Evolutionary conservation across 345 rosid genomes (phyloP).

Genomic region (Camelina neglecta): DNA sequence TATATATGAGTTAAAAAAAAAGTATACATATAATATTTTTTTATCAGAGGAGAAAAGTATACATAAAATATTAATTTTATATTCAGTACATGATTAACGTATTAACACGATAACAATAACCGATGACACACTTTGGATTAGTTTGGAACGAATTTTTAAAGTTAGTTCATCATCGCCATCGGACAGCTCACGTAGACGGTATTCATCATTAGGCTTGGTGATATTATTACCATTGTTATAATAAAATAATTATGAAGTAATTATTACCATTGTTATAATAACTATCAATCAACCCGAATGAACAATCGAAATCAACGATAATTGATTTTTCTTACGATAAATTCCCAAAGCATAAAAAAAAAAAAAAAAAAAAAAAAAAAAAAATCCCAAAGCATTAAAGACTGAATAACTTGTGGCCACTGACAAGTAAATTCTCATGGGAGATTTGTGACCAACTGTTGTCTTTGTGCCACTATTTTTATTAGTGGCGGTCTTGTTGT

Average conservation of each 20-base stretch:
- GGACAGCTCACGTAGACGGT: background rate
- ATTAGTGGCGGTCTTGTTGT: background rate
- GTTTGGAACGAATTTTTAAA: background rate
- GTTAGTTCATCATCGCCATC: background rate
- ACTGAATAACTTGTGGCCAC: background rate
- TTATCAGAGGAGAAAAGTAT: too few relatives aligned
- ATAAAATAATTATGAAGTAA: too few relatives aligned
- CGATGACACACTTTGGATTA: background rate
- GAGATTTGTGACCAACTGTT: background rate
- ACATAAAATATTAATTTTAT: background rate
- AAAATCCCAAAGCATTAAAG: too few relatives aligned
- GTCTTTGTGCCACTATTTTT: background rate
- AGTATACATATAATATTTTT: too few relatives aligned
- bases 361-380: too few relatives aligned
- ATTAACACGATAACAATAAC: background rate
- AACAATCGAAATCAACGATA: background rate
- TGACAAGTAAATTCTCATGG: background rate
- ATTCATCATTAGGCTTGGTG: background rate
- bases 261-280: too few relatives aligned
- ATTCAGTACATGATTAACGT: background rate
- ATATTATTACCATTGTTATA: background rate
- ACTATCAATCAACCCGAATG: background rate
- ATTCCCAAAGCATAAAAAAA: background rate
- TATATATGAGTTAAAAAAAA: too few relatives aligned
- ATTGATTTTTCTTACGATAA: background rate